phyloP scores from a whole-genome alignment of 768 basidiomycete species.

The Rhodosporidiobolus odoratus region DNA sequence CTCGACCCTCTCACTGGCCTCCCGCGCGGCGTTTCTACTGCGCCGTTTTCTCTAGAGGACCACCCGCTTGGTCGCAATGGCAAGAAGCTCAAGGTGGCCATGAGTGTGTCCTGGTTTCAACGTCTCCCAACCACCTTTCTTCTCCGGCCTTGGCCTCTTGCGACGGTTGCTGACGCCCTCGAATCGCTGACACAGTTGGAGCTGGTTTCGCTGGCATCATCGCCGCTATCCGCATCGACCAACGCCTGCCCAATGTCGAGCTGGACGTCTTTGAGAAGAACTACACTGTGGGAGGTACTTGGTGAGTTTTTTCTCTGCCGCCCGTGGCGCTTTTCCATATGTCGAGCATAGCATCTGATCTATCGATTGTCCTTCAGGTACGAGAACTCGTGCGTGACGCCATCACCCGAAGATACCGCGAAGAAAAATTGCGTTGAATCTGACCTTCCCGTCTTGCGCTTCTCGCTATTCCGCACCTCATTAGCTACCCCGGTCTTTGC shows the following conservation, averaged over 20 bases:
- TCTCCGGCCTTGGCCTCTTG: too few species aligned
- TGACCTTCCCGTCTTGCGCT: not conserved
- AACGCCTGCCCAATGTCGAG: constrained; percentile 54
- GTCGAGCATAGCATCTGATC: not conserved
- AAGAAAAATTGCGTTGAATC: not conserved
- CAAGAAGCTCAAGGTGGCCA: constrained; percentile 26
- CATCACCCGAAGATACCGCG: too few species aligned
- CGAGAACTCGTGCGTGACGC: constrained; percentile 16
- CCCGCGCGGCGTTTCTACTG: not conserved
- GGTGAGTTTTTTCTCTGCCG: constrained; percentile 46
- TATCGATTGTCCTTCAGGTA: not conserved
- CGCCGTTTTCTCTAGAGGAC: constrained; percentile 25
- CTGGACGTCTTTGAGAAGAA: constrained; percentile 60
- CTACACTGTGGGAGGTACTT: constrained; percentile 60
- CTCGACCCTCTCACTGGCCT: constrained; percentile 26
- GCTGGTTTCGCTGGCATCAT: constrained; percentile 60
- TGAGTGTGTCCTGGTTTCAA: constrained; percentile 13
- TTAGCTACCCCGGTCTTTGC: constrained; percentile 31
- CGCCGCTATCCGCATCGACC: constrained; percentile 59
- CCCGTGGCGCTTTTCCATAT: not conserved
- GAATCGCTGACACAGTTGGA: constrained; percentile 47
- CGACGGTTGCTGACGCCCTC: not conserved
- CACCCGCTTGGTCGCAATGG: constrained; percentile 18
- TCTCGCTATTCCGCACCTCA: not conserved
- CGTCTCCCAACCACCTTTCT: not conserved